These are phyloP conservation scores for Parathielavia hyrcaniae DNA, from an alignment of 495 filamentous ascomycete species.

Conservation along the genomic window DNA sequence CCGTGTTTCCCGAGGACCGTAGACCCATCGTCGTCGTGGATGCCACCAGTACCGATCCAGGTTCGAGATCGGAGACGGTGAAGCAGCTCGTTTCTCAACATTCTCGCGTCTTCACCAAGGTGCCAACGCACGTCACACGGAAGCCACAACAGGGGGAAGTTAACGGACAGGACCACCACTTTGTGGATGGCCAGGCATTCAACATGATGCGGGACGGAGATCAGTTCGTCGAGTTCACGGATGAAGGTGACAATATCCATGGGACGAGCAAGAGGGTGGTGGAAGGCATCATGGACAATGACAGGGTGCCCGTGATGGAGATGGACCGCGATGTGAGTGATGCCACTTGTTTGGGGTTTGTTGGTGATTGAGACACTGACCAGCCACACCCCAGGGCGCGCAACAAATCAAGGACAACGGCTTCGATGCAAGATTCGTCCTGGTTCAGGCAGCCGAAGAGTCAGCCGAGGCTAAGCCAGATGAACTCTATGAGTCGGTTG, in stretches of 20 bases:
- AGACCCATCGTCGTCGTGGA: conserved; percentile 45
- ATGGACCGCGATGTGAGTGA: conserved; percentile 49
- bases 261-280: conserved; percentile 45
- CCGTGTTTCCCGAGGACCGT: conserved; percentile 37
- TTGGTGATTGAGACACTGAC: conserved; percentile 5
- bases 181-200: conserved; percentile 44
- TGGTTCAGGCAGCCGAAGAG: conserved; percentile 59
- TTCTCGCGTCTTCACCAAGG: conserved; percentile 36
- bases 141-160: conserved; percentile 41
- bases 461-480: conserved; percentile 57
- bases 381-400: conserved; percentile 49
- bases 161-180: conserved; percentile 41
- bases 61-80: conserved; percentile 33
- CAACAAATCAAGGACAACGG: conserved; percentile 65
- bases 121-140: conserved; percentile 39
- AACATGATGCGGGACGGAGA: conserved; percentile 49
- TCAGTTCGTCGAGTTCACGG: conserved; percentile 45
- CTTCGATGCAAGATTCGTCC: conserved; percentile 64
- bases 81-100: conserved; percentile 41
- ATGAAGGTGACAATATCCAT: conserved; percentile 37
- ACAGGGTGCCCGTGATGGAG: conserved; percentile 49
- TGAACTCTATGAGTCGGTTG: conserved; percentile 58
- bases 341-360: neutral
- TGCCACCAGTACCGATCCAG: conserved; percentile 25
- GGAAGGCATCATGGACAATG: conserved; percentile 40